Evolutionary conservation across 2,329 filamentous ascomycete genomes (phyloP), one percentile per base, ranked within the genome.

Genomic region (Verticillium dahliae): DNA sequence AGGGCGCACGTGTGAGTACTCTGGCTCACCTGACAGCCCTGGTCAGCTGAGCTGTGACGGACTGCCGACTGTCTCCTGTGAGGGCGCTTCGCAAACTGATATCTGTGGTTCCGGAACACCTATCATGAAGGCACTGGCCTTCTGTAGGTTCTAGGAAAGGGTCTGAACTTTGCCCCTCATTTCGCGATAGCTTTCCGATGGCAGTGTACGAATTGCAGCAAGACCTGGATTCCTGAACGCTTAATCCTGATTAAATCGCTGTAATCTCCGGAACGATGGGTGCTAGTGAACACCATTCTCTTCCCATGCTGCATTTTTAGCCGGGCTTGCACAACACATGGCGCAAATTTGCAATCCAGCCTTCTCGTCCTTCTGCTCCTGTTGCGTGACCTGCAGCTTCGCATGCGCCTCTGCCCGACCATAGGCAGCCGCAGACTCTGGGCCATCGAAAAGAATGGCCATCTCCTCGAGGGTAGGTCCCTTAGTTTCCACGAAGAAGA

Each of bases 391-490:
- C n/a, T 52, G 45, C 45, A 27, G n/a, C 45, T 52, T 52, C 11
- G 45, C 45, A n/a, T 52, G 45, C 7, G 45, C 45, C 45, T 52
- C 45, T 10, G 45, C 45, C 45, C 45, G 10, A 4, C 45, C 45
- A 27, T 18, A 52, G 5, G 75, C 79, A 15, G 81, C 80, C 55
- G 73, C 66, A 39, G 83, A 85, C n/a, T 81, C 74, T 37, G 86
- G 82, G 38, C 85, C 86, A 66, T 88, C 86, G 72, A 89, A 88
- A 73, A 89, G 81, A 74, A 84, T 85, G 69, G 84, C 85, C 57
- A 89, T 80, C 73, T 89, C 85, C 74, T 89, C 86, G 38, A 89
- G 84, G 22, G 86, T 88, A 1, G 84, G 83, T 35, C 85, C 85
- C 65, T 80, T 81, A 41, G 86, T 89, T 75, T 90, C 86, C 66